phyloP scores from a whole-genome alignment of 2,329 filamentous ascomycete species.

The Phyllosticta citriasiana region DNA sequence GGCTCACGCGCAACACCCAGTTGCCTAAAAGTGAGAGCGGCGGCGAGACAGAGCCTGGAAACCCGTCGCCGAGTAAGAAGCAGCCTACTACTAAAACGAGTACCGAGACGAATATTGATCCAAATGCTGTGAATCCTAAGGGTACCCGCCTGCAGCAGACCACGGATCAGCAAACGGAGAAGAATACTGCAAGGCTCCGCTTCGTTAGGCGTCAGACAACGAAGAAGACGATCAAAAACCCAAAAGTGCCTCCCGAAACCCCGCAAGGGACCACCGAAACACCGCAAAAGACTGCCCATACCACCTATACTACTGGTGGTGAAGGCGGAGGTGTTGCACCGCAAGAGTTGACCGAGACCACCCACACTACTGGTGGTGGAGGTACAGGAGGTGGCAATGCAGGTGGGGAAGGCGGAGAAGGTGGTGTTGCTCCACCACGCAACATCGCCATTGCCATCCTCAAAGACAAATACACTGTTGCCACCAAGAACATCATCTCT shows the following conservation, averaged over 20 bases:
- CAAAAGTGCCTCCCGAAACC: background rate
- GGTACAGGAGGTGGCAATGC: no score
- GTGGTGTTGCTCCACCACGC: conserved; percentile 16
- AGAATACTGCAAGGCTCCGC: background rate
- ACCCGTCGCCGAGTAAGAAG: no score
- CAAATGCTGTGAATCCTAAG: background rate
- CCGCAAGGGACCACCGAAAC: background rate
- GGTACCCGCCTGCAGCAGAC: background rate
- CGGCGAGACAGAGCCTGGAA: background rate
- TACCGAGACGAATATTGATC: background rate
- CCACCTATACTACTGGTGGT: background rate
- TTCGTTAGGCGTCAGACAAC: background rate
- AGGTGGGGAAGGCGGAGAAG: background rate
- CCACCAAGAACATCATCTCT: conserved; percentile 47
- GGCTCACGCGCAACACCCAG: background rate
- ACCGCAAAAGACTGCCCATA: background rate
- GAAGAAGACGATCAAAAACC: background rate
- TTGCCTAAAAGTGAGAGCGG: background rate
- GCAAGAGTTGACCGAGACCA: background rate
- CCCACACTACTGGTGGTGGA: background rate
- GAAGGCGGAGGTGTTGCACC: background rate
- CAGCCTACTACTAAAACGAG: background rate
- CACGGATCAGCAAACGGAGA: background rate
- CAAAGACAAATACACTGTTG: conserved; percentile 33
- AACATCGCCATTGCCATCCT: background rate